Base-by-base conservation (phyloP, 2,329 filamentous ascomycete genomes). In the Ophiostoma ips region DNA sequence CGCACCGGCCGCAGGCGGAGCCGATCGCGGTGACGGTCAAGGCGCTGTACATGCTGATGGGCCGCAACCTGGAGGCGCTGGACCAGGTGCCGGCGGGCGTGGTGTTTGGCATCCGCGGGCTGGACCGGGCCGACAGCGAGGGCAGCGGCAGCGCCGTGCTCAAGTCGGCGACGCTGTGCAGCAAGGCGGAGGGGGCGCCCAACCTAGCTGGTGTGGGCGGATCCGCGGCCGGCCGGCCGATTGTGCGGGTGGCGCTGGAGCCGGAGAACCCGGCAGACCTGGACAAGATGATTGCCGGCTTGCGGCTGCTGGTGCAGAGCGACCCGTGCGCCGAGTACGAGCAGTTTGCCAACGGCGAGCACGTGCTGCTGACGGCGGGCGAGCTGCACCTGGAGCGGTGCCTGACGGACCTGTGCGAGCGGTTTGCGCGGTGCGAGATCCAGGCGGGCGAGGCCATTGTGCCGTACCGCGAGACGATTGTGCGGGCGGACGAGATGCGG, bases 241-340 rank as follows among this genome's bases (percentile, higher is more conserved):
- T 98, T 55, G 92, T 98, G 6, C 84, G 92, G 47, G 90, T 98
- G 18, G 89, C 92, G 0, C 71, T 98, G n/a, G 92, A 98, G 63
- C 92, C 92, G 0, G 81, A 81, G 50, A 94, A 92, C 63, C 92
- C 92, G 0, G 81, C 79, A 24, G 88, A 98, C 61, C 71, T 98
- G 19, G 84, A 92, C 63, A 95, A 94, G 68, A 94, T 98, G 89
- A 88, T 98, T 51, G 75, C 78, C 6, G 92, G 92, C 0, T 70
- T 98, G 48, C 81, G 81, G 55, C 70, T 98, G 16, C 77, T 98
- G 1, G 89, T 95, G 31, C 88, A 95, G 61, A 94, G 88, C 59
- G 92, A 98, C 60, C 90, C 92, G 0, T 96, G 92, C 60, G 92
- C 90, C 13, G 83, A 94, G 63, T 98, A 98, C 59, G 89, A 96